Conservation (phyloP, 305 asterid species). For the Salvia sclarea region DNA sequence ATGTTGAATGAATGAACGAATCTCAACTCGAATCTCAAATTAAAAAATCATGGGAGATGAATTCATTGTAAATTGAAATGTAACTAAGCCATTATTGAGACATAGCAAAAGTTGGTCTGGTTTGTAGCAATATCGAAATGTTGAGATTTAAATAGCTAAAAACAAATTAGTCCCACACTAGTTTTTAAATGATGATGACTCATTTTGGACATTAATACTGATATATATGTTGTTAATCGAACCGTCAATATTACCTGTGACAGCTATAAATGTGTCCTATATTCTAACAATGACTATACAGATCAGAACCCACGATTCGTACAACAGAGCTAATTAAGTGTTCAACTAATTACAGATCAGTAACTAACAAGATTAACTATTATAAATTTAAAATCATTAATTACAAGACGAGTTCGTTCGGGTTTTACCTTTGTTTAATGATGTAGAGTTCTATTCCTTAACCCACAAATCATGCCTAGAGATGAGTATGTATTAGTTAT, state of each 20-base stretch:
- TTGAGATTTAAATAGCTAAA: background rate
- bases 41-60: too few relatives aligned
- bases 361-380: background rate
- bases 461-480: constrained; percentile 50
- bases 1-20: too few relatives aligned
- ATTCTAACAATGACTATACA: constrained; percentile 41
- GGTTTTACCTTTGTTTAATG: background rate
- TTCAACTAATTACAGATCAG: constrained; percentile 30
- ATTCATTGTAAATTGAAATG: too few relatives aligned
- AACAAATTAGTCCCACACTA: background rate
- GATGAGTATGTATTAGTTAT: constrained; percentile 28
- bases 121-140: too few relatives aligned
- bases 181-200: constrained; percentile 13
- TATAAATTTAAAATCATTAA: background rate
- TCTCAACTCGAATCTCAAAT: too few relatives aligned
- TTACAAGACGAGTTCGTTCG: too few relatives aligned
- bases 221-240: constrained; percentile 37
- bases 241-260: constrained; percentile 39
- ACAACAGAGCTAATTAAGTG: constrained; percentile 31
- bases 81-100: too few relatives aligned
- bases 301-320: constrained; percentile 32
- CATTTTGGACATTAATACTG: constrained; percentile 16
- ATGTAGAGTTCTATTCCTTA: constrained; percentile 31
- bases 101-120: too few relatives aligned
- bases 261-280: constrained; percentile 38